phyloP scores from a whole-genome alignment of 73 alveolate genomes.

The Effrenium voratum region DNA sequence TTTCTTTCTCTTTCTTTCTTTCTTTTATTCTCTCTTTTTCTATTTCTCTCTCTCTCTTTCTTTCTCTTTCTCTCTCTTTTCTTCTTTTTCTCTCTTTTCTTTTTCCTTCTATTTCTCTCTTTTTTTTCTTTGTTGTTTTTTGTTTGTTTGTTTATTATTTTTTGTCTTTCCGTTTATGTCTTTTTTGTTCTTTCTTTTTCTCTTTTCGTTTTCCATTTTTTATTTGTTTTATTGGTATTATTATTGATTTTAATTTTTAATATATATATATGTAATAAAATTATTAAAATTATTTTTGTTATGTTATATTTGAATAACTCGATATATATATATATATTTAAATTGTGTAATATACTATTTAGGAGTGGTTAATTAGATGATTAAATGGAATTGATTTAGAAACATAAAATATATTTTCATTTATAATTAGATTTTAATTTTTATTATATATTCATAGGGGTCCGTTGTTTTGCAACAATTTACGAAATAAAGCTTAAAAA shows the following conservation, averaged over 20 bases:
- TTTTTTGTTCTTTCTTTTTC: not conserved
- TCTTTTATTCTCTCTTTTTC: not conserved
- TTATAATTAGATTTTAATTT: not conserved
- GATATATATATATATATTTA: not conserved
- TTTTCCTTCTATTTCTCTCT: not conserved
- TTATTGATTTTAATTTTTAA: not conserved
- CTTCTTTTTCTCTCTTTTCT: not conserved
- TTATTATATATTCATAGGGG: not conserved
- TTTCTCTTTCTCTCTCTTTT: not conserved
- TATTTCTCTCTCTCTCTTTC: not conserved
- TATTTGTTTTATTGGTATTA: not conserved
- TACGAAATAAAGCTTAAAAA: not conserved
- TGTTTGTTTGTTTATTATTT: not conserved
- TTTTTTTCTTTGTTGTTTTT: too few species aligned
- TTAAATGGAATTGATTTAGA: not conserved
- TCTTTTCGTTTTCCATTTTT: too few species aligned
- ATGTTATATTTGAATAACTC: not conserved
- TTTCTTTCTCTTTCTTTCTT: not conserved
- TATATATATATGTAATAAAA: not conserved
- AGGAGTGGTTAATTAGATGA: not conserved
- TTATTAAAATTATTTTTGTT: not conserved
- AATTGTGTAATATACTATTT: not conserved
- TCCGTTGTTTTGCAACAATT: not conserved
- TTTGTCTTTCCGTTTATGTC: too few species aligned
- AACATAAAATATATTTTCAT: not conserved